Evolutionary conservation across 2,329 filamentous ascomycete species (phyloP).

Genomic region (Moelleriella libera): DNA sequence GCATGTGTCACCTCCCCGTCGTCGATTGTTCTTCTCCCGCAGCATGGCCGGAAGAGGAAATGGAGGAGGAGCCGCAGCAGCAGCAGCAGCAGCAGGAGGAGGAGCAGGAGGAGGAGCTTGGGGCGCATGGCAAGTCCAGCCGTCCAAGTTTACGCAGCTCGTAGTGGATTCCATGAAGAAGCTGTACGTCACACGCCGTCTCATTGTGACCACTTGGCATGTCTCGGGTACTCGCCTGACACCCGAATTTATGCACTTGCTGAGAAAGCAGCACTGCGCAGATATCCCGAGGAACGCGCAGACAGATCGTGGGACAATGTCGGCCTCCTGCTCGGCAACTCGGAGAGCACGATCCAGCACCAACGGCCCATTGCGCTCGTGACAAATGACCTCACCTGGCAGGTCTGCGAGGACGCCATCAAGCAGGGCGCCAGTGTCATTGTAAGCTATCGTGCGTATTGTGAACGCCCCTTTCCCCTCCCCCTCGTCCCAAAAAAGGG

Average conservation of each 20-base stretch:
- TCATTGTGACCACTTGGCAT: neutral
- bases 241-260: neutral
- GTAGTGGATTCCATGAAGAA: constrained; percentile 69
- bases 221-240: neutral
- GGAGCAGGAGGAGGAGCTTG: constrained; percentile 8
- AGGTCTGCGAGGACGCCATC: constrained; percentile 85
- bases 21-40: too few relatives aligned
- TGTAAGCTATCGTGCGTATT: constrained; percentile 63
- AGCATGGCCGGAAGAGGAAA: too few relatives aligned
- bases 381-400: constrained; percentile 80
- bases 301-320: constrained; percentile 94
- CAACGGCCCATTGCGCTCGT: constrained; percentile 28
- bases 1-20: too few relatives aligned
- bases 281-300: constrained; percentile 79
- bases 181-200: constrained; percentile 38
- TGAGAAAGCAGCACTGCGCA: constrained; percentile 16
- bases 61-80: too few relatives aligned
- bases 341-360: constrained; percentile 15
- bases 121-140: constrained; percentile 25
- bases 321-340: constrained; percentile 52
- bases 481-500: neutral
- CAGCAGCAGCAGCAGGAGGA: too few relatives aligned
- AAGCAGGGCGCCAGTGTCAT: constrained; percentile 61
- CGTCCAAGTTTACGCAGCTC: constrained; percentile 29
- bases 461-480: neutral